These are phyloP conservation scores for Populus deltoides DNA, from an alignment of 345 rosid genomes.

Conservation along the genomic window DNA sequence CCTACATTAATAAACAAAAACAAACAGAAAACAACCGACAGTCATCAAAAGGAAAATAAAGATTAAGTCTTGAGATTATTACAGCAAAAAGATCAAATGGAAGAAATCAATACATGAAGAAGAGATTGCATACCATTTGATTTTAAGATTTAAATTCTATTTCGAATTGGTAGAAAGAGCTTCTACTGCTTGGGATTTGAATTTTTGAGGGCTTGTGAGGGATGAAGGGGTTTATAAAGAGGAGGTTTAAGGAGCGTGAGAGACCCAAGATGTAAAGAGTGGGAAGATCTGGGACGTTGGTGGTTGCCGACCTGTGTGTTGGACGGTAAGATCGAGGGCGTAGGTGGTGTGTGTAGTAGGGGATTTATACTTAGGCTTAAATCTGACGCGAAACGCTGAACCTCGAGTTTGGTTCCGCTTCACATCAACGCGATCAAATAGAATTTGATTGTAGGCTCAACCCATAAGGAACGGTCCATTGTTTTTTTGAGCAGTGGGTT, in stretches of 20 bases:
- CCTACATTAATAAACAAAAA: slow-evolving; percentile 17
- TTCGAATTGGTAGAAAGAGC: not conserved
- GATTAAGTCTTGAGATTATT: no score
- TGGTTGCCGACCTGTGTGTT: no score
- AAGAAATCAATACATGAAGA: not conserved
- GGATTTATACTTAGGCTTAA: not conserved
- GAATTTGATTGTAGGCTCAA: no score
- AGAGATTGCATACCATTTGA: not conserved
- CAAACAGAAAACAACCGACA: no score
- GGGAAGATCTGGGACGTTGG: not conserved
- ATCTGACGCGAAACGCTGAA: not conserved
- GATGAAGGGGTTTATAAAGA: slow-evolving; percentile 15
- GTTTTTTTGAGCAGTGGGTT: no score
- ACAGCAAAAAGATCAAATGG: not conserved
- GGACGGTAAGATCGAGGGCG: not conserved
- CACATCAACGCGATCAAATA: no score
- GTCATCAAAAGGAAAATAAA: no score
- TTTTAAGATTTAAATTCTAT: not conserved
- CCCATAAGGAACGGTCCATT: no score
- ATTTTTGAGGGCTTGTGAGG: not conserved
- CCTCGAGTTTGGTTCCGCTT: no score
- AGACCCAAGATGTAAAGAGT: not conserved
- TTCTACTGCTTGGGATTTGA: not conserved
- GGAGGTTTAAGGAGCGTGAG: slow-evolving; percentile 10
- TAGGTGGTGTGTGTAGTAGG: not conserved